Percentiles rank a stretch among this genome's conserved stretches.
Evolutionary conservation across 2,329 filamentous ascomycete genomes (phyloP).

Genomic region (Fusarium protoensiforme): DNA sequence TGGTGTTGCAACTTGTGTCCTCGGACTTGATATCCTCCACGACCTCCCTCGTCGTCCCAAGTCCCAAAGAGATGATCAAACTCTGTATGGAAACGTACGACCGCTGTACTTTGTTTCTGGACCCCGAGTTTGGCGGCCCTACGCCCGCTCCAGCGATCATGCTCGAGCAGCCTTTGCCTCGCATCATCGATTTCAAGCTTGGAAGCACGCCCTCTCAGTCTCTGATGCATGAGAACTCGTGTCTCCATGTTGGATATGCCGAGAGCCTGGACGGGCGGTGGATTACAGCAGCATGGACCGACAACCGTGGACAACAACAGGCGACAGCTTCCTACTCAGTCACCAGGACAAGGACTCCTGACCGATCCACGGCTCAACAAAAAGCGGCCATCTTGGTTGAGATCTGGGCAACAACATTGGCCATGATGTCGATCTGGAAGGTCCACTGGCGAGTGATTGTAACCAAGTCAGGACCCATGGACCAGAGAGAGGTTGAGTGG

Average conservation of each 20-base stretch:
- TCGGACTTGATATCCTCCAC: conserved; percentile 74
- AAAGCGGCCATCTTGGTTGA: conserved; percentile 73
- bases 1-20: conserved; percentile 83
- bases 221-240: conserved; percentile 80
- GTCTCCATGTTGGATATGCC: conserved; percentile 83
- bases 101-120: conserved; percentile 68
- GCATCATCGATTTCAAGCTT: conserved; percentile 80
- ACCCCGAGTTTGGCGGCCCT: conserved; percentile 56
- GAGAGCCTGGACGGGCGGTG: conserved; percentile 80
- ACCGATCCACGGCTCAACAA: conserved; percentile 58
- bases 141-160: conserved; percentile 77
- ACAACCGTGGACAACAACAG: conserved; percentile 79
- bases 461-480: conserved; percentile 76
- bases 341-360: conserved; percentile 64
- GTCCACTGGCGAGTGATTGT: conserved; percentile 84
- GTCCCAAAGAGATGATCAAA: conserved; percentile 67
- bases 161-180: conserved; percentile 76
- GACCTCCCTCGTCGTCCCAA: conserved; percentile 70
- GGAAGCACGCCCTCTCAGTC: conserved; percentile 75
- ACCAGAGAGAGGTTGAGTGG: conserved; percentile 70
- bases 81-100: conserved; percentile 83
- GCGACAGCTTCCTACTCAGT: conserved; percentile 80
- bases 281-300: conserved; percentile 84
- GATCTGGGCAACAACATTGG: conserved; percentile 81
- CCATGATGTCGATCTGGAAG: conserved; percentile 75